Percentiles rank a stretch among this genome's conserved stretches.
phyloP scores from a whole-genome alignment of 306 rosid genomes.

The Erythrophleum fordii region DNA sequence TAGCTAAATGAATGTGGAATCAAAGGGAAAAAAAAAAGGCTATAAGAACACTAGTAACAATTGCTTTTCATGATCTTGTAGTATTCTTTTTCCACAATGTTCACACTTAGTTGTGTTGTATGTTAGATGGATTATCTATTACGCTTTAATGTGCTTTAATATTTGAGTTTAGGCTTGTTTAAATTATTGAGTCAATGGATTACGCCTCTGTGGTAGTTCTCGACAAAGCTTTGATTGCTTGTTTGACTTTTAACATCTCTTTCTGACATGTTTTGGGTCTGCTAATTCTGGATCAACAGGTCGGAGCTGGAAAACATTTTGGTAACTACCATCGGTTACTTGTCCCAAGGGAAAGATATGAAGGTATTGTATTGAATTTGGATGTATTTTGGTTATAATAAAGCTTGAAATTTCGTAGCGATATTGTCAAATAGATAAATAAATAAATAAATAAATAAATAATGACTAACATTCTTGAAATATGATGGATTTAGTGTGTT shows the following conservation, averaged over 20 bases:
- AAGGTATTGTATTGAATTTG: conserved; percentile 54
- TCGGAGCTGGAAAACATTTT: conserved; percentile 56
- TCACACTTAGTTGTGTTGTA: neutral
- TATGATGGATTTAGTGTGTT: conserved; percentile 13
- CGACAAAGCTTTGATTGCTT: conserved; percentile 6
- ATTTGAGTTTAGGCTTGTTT: neutral
- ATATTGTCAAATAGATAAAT: conserved; percentile 4
- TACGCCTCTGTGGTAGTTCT: conserved; percentile 8
- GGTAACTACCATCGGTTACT: conserved; percentile 82
- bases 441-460: neutral
- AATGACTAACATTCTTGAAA: neutral
- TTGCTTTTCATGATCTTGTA: neutral
- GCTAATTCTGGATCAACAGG: conserved; percentile 49
- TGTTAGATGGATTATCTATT: conserved; percentile 6
- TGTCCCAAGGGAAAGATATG: conserved; percentile 60
- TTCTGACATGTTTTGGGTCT: conserved; percentile 26
- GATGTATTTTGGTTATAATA: conserved; percentile 2
- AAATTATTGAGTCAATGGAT: neutral
- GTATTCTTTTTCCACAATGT: neutral
- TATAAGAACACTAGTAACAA: neutral
- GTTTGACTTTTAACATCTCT: conserved; percentile 38
- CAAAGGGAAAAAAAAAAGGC: neutral
- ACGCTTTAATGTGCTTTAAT: neutral
- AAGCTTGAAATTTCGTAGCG: conserved; percentile 5
- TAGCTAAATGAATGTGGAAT: neutral